Base-by-base conservation (phyloP, 257 asterid genomes). In the Solanum appendiculatum region DNA sequence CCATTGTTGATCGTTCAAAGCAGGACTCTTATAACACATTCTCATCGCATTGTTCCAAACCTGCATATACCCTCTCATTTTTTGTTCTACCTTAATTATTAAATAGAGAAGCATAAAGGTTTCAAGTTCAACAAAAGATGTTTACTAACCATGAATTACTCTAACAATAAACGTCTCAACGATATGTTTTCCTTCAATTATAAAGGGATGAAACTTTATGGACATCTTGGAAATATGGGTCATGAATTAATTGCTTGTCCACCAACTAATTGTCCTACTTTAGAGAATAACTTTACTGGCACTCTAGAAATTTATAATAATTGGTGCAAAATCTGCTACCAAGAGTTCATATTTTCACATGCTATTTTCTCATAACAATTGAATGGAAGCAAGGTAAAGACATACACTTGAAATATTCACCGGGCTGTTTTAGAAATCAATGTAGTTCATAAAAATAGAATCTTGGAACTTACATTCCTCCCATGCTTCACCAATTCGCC, bases 1-100 rank as follows among this genome's bases (percentile, higher is more conserved):
- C 98, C 99, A 96, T 87, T 96, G 90, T 85, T 85, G 92, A 93
- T 96, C 96, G 91, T 95, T 94, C 33, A 96, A 88, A 87, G 94
- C 98, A 1, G 98, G 98, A 87, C 95, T 98, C 89, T 96, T 95
- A 88, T 94, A 96, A 91, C 98, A 96, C 74, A 94, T 91, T 91
- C 92, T 92, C 98, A 80, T 95, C 96, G 25, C 99, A 95, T 86
- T 94, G 97, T 69, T 88, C 93, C 87, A 92, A 18, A 91, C 99
- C 98, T 96, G 87, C 85, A 88, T 39, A 13, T 13, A 44, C 34
- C 25, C 68, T 44, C 54, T 77, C 66, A 23, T 82, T 39, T 15
- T 86, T 39, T 25, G 29, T 46, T 48, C 25, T 64, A 63, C 46
- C 78, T 54, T 86, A 68, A 20, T 80, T 66, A 2, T 80, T 66